Percentiles rank a stretch among this genome's conserved stretches.
Evolutionary conservation across 805 yeast genomes (phyloP).

Genomic region (Yamadazyma ubonensis): DNA sequence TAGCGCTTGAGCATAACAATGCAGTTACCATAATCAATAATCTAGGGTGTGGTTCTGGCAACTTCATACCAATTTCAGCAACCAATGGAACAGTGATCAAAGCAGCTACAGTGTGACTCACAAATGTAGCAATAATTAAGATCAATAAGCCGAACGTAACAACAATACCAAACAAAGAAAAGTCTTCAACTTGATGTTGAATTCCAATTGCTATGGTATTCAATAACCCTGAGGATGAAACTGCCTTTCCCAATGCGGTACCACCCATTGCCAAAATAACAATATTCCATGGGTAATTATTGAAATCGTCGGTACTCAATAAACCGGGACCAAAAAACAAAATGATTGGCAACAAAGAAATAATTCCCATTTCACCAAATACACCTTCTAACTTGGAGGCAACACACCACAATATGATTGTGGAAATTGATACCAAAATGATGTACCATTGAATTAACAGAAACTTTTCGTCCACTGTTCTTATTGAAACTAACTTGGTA

Average conservation of each 20-base stretch:
- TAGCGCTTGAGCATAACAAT: conserved; percentile 84
- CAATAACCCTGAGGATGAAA: conserved; percentile 83
- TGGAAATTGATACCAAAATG: conserved; percentile 58
- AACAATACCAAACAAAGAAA: conserved; percentile 71
- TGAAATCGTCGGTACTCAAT: conserved; percentile 84
- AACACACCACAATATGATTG: conserved; percentile 88
- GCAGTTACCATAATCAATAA: conserved; percentile 67
- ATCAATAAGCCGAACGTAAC: conserved; percentile 80
- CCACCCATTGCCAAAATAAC: conserved; percentile 98
- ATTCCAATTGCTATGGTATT: conserved; percentile 72
- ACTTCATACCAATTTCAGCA: conserved; percentile 77
- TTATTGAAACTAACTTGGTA: conserved; percentile 53
- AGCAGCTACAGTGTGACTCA: conserved; percentile 96
- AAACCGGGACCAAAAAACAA: conserved; percentile 91
- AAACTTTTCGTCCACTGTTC: conserved; percentile 64
- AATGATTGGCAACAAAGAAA: conserved; percentile 86
- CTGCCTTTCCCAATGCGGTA: conserved; percentile 91
- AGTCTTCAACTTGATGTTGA: conserved; percentile 60
- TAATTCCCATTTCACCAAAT: conserved; percentile 96
- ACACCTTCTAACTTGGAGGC: conserved; percentile 68
- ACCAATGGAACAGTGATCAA: conserved; percentile 88
- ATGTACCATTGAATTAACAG: conserved; percentile 75
- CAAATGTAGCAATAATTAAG: conserved; percentile 86
- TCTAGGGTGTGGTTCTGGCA: conserved; percentile 81
- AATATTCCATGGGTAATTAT: conserved; percentile 95